phyloP scores from a whole-genome alignment of 163 green algal genomes.

The Trebouxiophyceae sp. region DNA sequence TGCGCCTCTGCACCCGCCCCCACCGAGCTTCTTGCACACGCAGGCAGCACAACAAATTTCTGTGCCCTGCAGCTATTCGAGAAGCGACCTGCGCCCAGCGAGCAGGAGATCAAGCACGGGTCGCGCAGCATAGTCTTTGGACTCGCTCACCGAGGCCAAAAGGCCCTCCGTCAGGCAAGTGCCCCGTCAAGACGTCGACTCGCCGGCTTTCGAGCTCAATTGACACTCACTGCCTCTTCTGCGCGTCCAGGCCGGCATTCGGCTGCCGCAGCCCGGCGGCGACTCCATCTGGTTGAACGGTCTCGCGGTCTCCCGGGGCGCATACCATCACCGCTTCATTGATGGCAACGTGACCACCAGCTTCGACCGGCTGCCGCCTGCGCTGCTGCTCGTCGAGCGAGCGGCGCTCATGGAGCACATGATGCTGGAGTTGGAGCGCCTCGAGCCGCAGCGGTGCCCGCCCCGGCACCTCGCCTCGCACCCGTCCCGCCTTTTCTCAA shows the following conservation, averaged over 20 bases:
- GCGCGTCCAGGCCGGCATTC: neutral
- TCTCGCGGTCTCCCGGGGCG: neutral
- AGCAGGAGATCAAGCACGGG: neutral
- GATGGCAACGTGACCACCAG: neutral
- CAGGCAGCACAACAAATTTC: too few species aligned
- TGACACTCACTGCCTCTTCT: too few species aligned
- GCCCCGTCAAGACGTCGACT: too few species aligned
- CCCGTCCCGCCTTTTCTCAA: too few species aligned
- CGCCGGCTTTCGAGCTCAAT: too few species aligned
- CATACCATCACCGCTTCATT: neutral
- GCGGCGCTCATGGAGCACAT: slow-evolving; percentile 1
- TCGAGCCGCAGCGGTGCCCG: neutral
- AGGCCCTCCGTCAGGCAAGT: too few species aligned
- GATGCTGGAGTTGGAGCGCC: neutral
- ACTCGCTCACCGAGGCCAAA: neutral
- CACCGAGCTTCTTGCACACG: too few species aligned
- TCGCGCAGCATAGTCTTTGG: neutral
- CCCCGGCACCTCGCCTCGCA: neutral
- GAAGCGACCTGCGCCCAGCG: neutral
- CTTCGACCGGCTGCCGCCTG: neutral
- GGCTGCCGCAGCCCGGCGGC: neutral
- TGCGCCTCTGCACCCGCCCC: too few species aligned
- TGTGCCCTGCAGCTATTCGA: neutral
- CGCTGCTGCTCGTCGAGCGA: neutral
- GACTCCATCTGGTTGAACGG: neutral